Evolutionary conservation across 345 rosid species (phyloP).

Genomic region (Eucalyptus curtisii): DNA sequence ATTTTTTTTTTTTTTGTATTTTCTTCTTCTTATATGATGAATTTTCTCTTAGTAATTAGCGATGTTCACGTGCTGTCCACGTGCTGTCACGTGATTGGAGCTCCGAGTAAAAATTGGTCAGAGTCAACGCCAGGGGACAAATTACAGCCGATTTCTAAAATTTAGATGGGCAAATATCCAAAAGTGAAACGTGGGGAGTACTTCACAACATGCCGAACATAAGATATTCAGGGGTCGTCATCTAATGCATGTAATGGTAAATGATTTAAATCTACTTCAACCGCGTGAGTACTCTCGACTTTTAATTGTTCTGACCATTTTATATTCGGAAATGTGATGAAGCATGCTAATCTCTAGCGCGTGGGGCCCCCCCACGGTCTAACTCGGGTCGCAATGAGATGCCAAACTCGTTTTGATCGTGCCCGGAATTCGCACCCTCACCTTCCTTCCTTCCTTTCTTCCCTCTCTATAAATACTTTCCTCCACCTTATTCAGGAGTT

Average conservation of each 20-base stretch:
- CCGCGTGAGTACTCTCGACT: no score
- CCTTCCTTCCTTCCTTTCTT: neutral
- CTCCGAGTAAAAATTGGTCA: neutral
- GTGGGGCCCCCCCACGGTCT: neutral
- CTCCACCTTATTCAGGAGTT: neutral
- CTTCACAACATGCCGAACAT: neutral
- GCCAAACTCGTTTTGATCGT: neutral
- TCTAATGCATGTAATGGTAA: neutral
- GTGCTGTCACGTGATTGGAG: neutral
- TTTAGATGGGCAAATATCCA: neutral
- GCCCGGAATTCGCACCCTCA: neutral
- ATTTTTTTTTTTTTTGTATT: no score
- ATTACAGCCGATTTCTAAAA: neutral
- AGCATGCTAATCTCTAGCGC: neutral
- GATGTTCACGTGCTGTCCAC: neutral
- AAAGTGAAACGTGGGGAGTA: neutral
- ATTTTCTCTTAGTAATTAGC: neutral
- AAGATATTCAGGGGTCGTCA: neutral
- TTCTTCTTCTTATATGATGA: neutral
- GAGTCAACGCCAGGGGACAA: neutral
- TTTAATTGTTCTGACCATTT: neutral
- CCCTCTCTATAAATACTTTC: neutral
- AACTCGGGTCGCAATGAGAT: neutral
- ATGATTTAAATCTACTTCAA: neutral
- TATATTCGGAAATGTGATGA: neutral